phyloP scores from a whole-genome alignment of 352 stramenopile genomes.

The Globisporangium mamillatum region DNA sequence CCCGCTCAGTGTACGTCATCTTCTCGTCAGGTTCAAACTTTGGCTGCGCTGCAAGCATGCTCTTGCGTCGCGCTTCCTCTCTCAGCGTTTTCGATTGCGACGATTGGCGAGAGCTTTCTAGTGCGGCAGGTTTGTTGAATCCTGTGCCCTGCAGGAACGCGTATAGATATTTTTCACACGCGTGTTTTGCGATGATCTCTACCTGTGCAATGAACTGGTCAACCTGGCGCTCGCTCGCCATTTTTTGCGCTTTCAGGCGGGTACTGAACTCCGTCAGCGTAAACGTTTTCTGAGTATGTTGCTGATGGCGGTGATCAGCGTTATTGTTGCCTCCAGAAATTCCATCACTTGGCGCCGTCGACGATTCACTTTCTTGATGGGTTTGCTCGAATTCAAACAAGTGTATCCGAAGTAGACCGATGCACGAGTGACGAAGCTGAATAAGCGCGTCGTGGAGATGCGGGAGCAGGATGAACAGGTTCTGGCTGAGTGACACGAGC shows the following conservation, averaged over 20 bases:
- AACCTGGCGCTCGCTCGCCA: slow-evolving; percentile 50
- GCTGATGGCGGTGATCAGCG: slow-evolving; percentile 14
- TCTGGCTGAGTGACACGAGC: slow-evolving; percentile 52
- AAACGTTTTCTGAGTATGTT: slow-evolving; percentile 46
- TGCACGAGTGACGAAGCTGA: slow-evolving; percentile 57
- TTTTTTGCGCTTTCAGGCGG: slow-evolving; percentile 68
- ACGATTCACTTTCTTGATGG: background rate
- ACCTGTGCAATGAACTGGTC: slow-evolving; percentile 58
- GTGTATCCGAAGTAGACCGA: slow-evolving; percentile 36
- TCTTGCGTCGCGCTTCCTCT: slow-evolving; percentile 17
- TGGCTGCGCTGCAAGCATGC: slow-evolving; percentile 18
- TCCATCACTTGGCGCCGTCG: too few species aligned
- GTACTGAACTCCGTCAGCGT: slow-evolving; percentile 81
- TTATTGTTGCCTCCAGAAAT: background rate
- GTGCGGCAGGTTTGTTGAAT: slow-evolving; percentile 35
- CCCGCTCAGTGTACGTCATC: slow-evolving; percentile 96
- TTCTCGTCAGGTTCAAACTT: slow-evolving; percentile 30
- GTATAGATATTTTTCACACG: slow-evolving; percentile 63
- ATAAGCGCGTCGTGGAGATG: slow-evolving; percentile 81
- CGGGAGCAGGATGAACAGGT: slow-evolving; percentile 88
- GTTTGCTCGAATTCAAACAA: slow-evolving; percentile 44
- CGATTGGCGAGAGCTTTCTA: background rate
- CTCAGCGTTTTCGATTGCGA: slow-evolving; percentile 16
- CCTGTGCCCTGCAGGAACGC: slow-evolving; percentile 50
- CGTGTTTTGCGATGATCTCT: slow-evolving; percentile 56